phyloP scores from a whole-genome alignment of 306 rosid genomes.

The Fragaria ananassa region DNA sequence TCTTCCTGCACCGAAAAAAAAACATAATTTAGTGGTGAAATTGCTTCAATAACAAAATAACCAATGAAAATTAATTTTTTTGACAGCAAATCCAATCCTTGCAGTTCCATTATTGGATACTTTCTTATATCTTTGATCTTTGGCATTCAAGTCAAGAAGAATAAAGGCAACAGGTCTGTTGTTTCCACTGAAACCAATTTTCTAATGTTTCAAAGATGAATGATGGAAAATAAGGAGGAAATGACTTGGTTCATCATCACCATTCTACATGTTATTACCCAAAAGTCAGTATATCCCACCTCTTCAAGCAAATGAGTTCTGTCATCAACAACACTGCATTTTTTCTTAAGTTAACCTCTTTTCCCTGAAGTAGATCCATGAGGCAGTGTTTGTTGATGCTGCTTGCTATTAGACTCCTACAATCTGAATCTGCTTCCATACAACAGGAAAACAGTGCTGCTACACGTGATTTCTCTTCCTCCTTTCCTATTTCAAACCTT shows the following conservation, averaged over 20 bases:
- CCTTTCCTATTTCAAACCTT: slow-evolving; percentile 50
- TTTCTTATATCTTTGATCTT: too few species aligned
- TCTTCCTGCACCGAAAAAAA: slow-evolving; percentile 46
- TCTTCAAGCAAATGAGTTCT: slow-evolving; percentile 53
- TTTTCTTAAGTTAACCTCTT: slow-evolving; percentile 40
- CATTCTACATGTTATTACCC: background rate
- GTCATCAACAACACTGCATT: slow-evolving; percentile 49
- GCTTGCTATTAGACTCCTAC: slow-evolving; percentile 51
- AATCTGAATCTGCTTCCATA: slow-evolving; percentile 49
- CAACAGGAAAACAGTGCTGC: slow-evolving; percentile 41
- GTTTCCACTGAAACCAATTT: background rate
- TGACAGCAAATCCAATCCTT: background rate
- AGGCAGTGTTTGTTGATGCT: slow-evolving; percentile 50
- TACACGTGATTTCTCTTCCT: slow-evolving; percentile 53
- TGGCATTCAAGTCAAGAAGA: background rate
- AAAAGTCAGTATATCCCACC: slow-evolving; percentile 25
- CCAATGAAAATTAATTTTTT: background rate
- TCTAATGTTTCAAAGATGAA: background rate
- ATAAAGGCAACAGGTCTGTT: background rate
- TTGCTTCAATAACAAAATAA: background rate
- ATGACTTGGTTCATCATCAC: background rate
- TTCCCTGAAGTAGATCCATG: slow-evolving; percentile 57
- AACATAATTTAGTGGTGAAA: slow-evolving; percentile 4
- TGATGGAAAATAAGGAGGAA: background rate
- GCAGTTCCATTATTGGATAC: background rate